Conservation (phyloP, 176 grass and related monocot genomes). For the Tillandsia leiboldiana region DNA sequence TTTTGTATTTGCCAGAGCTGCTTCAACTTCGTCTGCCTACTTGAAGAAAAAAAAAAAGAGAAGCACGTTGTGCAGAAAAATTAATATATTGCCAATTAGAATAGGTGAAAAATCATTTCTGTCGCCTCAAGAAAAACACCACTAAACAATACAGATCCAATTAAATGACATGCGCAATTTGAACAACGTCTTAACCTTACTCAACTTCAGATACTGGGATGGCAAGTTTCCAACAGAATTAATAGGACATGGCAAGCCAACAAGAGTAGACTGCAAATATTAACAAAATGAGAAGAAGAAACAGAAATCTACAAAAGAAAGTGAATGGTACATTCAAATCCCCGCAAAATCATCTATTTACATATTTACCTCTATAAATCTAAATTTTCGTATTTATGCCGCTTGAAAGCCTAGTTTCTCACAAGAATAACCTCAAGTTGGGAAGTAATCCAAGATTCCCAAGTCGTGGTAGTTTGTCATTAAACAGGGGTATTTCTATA, state of each 20-base stretch:
- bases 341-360: too few species aligned
- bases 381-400: too few species aligned
- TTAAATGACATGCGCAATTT: constrained; percentile 1
- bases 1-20: constrained; percentile 79
- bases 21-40: constrained; percentile 90
- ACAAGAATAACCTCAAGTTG: too few species aligned
- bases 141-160: neutral
- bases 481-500: too few species aligned
- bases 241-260: constrained; percentile 79
- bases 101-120: neutral
- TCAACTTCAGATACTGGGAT: constrained; percentile 72
- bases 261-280: constrained; percentile 70
- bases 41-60: constrained; percentile 27
- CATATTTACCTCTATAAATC: too few species aligned
- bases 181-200: constrained; percentile 41
- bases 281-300: constrained; percentile 20
- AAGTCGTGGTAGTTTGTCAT: too few species aligned
- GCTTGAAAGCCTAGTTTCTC: too few species aligned
- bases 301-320: constrained; percentile 12
- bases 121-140: neutral
- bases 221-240: constrained; percentile 92
- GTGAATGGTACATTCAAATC: neutral
- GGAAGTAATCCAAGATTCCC: too few species aligned
- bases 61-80: constrained; percentile 13
- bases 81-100: constrained; percentile 6